Base-by-base conservation (phyloP, 164 flowering plant species). In the Amborella trichopoda region DNA sequence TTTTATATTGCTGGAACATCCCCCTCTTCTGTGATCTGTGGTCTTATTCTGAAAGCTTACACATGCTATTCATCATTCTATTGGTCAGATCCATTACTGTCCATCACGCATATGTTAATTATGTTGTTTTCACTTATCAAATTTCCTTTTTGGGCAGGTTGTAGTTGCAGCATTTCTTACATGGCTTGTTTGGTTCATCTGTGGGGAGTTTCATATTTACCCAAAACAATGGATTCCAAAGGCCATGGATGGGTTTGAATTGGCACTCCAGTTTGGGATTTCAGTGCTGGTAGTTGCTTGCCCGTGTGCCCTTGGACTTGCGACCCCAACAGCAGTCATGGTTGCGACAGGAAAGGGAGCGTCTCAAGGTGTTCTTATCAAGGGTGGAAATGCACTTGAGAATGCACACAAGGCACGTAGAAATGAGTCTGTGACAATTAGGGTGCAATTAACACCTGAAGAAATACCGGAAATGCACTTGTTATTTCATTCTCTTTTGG, bases 251-350 rank as follows among this genome's bases (percentile, higher is more conserved):
- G 66, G 56, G 30, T 91, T 91, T 72, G 94, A 86, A 61, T 75
- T 83, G 59, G 96, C 98, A 26, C 54, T 91, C 64, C 93, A 83
- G 69, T 87, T 91, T 79, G 81, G 78, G 22, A 91, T 91, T 53
- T 87, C 95, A 5, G 99, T 91, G 8, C 58, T 91, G 58, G 99
- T 91, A 26, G 77, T 91, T 59, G 99, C 99, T 20, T 91, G 96
- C 53, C 99, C 99, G 4, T 91, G 99, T 72, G 96, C 99, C 55
- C 67, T 87, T 26, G 99, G 96, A 49, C 65, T 87, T 22, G 99
- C 96, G 49, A 91, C 96, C 34, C 96, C 99, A 20, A 84, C 99
- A 3, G 99, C 99, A 5, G 83, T 87, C 42, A 87, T 91, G 96
- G 96, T 87, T 59, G 90, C 96, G 30, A 82, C 96, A 3, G 96